These are phyloP conservation scores for Mortierella hygrophila DNA, from an alignment of 192 early-diverging fungal species.

Conservation along the genomic window DNA sequence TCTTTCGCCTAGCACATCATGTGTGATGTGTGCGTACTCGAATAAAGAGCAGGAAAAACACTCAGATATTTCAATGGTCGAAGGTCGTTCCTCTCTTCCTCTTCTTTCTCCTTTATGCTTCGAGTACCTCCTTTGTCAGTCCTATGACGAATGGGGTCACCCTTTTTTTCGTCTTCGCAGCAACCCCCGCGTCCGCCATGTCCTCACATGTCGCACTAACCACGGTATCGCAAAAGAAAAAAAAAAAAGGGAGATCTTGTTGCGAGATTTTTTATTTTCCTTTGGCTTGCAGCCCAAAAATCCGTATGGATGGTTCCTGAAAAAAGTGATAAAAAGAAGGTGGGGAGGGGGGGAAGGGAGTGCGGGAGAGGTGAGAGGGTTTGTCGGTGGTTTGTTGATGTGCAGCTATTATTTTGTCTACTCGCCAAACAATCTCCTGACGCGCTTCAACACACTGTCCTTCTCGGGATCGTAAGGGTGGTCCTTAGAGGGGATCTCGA, in stretches of 20 bases:
- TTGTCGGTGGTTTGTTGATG: not conserved
- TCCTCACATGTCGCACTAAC: not conserved
- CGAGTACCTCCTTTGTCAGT: not conserved
- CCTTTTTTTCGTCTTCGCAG: not conserved
- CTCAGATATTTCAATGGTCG: not conserved
- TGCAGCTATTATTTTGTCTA: slow-evolving; percentile 45
- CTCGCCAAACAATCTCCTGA: slow-evolving; percentile 85
- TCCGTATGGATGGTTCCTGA: not conserved
- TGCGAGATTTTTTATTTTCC: too few relatives aligned
- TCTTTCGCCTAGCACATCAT: not conserved
- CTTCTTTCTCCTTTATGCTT: not conserved
- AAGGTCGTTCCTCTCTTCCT: not conserved
- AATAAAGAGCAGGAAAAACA: not conserved
- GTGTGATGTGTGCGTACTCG: not conserved
- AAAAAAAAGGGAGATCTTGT: too few relatives aligned
- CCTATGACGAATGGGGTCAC: not conserved
- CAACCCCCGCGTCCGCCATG: not conserved
- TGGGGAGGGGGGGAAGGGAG: not conserved
- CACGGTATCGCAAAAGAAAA: too few relatives aligned
- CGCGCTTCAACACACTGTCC: slow-evolving; percentile 88
- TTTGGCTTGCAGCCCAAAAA: too few relatives aligned
- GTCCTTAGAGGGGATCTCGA: slow-evolving; percentile 99
- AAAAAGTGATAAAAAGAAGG: not conserved
- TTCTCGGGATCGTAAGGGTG: slow-evolving; percentile 92
- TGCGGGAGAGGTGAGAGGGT: not conserved